Base-by-base conservation (phyloP, 2,329 filamentous ascomycete genomes). In the Phyllosticta citrichinensis region DNA sequence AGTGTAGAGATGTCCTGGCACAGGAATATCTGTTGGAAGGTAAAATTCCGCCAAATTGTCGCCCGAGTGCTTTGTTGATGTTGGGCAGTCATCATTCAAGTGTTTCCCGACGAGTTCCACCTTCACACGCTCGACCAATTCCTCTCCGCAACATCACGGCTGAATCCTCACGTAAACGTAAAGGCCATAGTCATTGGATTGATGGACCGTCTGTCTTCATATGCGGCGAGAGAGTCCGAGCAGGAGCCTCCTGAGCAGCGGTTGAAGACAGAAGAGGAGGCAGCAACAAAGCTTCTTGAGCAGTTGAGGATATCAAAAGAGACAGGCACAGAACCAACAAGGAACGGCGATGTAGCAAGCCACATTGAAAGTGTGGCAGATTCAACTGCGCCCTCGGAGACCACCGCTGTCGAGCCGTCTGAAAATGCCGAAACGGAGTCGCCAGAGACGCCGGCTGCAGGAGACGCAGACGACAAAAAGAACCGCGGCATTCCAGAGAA, bases 71-170 rank as follows among this genome's bases (percentile, higher is more conserved):
- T 35, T 19, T 62, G 63, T 68, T 72, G 67, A 74, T 66, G 64
- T 65, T n/a, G 47, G 57, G 47, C 64, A 84, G 94, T 99, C 64
- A 96, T 99, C 66, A 99, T 93, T 5, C 95, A 99, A 75, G 94
- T 97, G 58, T 99, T 99, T 78, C 94, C 94, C 0, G 94, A 99
- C 75, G 94, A 99, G 71, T 99, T 93, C 73, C 95, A 99, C 75
- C 84, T 99, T 22, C 92, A 99, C 72, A 99, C 94, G 0, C 83
- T 99, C 33, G 94, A 97, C 71, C 88, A 97, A 71, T 90, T 99
- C 73, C 84, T 99, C 35, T 94, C 88, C 9, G 94, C 94, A 6
- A 96, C 96, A 35, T 91, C 93, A 14, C 83, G 93, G 62, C 80
- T 99, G 47, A 97, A 99, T 69, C 94, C 93, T 0, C 90, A 97